Percentiles rank a stretch among this genome's conserved stretches.
Conservation (phyloP, 441 rosid species). For the Pelargonium citronellum region DNA sequence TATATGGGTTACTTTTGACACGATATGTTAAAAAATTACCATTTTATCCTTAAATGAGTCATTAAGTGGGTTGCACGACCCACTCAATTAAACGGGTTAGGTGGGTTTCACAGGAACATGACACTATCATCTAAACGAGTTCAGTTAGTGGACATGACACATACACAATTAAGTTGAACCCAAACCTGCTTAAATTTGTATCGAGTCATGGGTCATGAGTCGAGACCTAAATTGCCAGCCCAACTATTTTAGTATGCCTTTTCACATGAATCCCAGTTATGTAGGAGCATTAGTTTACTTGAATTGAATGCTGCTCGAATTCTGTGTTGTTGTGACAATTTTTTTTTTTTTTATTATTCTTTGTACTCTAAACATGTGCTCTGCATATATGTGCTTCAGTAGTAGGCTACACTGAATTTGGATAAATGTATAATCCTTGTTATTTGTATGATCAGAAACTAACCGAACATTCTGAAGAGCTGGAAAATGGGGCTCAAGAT, state of each 20-base stretch:
- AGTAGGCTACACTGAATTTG: not conserved
- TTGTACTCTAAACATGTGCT: not conserved
- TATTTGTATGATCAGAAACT: conserved; percentile 41
- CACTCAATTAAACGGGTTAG: too few species aligned
- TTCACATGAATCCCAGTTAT: not conserved
- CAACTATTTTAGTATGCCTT: not conserved
- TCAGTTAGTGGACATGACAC: too few species aligned
- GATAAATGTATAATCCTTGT: conserved; percentile 9
- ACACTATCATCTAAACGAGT: too few species aligned
- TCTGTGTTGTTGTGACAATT: not conserved
- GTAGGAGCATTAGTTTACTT: not conserved
- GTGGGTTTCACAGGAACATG: too few species aligned
- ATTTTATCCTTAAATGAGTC: too few species aligned
- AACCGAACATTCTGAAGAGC: conserved; percentile 61
- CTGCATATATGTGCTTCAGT: not conserved
- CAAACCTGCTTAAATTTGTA: too few species aligned
- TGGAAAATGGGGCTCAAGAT: conserved; percentile 68
- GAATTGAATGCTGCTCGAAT: not conserved
- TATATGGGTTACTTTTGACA: too few species aligned
- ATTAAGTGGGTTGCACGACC: too few species aligned
- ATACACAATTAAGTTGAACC: too few species aligned
- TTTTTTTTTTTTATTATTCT: not conserved
- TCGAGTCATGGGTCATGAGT: too few species aligned
- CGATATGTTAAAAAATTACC: too few species aligned
- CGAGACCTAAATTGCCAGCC: too few species aligned